Conservation (phyloP, 2,329 filamentous ascomycete species). For the Colletotrichum orbiculare region DNA sequence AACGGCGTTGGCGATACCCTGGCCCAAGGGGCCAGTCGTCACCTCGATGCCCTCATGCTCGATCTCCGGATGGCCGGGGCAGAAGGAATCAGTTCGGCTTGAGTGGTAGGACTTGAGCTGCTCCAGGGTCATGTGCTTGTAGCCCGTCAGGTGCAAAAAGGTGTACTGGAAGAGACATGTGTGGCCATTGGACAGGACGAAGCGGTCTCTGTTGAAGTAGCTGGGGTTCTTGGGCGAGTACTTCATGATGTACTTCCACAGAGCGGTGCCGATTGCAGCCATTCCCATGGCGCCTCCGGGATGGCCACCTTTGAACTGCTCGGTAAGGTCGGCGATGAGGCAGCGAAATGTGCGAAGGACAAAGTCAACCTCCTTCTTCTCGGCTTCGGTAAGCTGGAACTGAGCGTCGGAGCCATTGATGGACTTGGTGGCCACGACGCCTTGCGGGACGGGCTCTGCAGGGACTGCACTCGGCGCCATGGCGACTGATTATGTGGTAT, state of each 20-base stretch:
- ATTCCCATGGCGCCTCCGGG: slow-evolving; percentile 71
- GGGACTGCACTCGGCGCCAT: slow-evolving; percentile 36
- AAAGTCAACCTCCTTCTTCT: slow-evolving; percentile 35
- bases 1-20: slow-evolving; percentile 70
- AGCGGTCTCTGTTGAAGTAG: slow-evolving; percentile 72
- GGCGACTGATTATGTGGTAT: background rate
- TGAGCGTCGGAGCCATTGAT: slow-evolving; percentile 21
- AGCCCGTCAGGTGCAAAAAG: slow-evolving; percentile 64
- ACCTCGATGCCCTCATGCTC: slow-evolving; percentile 68
- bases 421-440: slow-evolving; percentile 22
- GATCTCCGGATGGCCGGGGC: slow-evolving; percentile 67
- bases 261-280: slow-evolving; percentile 69
- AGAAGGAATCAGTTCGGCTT: slow-evolving; percentile 57
- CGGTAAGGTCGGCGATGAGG: slow-evolving; percentile 74
- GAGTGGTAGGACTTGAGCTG: slow-evolving; percentile 66
- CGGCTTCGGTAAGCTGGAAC: slow-evolving; percentile 26
- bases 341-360: slow-evolving; percentile 70
- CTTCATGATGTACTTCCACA: slow-evolving; percentile 71
- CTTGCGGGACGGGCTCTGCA: slow-evolving; percentile 22
- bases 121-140: slow-evolving; percentile 65
- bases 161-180: slow-evolving; percentile 65
- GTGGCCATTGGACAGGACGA: slow-evolving; percentile 72
- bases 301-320: slow-evolving; percentile 77
- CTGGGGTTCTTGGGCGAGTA: slow-evolving; percentile 65
- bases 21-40: slow-evolving; percentile 68